Base-by-base conservation (phyloP, 768 basidiomycete species). In the Chalciporus pseudorubinellus region DNA sequence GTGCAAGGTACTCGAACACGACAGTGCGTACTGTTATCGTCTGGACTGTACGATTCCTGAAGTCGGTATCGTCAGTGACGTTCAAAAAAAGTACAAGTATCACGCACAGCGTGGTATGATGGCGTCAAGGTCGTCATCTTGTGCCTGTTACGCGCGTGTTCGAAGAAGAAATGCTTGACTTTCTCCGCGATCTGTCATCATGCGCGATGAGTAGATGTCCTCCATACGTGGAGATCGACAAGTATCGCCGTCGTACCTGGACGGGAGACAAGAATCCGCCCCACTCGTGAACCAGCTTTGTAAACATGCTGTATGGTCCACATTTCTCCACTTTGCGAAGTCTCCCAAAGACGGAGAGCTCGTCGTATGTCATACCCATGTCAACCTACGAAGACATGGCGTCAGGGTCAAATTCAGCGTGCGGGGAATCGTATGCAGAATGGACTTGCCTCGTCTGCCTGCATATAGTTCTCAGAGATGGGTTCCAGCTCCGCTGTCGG, bases 281-380 rank as follows among this genome's bases (percentile, higher is more conserved):
- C 97, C 97, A 98, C 67, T 97, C 90, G 58, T 92, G 88, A 1
- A 93, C 77, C 38, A 99, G 77, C 72, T 98, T 98, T 29, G 92
- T 95, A 66, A 95, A 99, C 76, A 88, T 98, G 75, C 91, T 91
- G 71, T 95, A 98, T 2, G 97, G 95, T 3, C 97, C 97, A 66
- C 92, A 94, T 73, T 98, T 98, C 62, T 97, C 94, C 36, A 95
- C 82, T 71, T 99, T 98, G 46, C 97, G 83, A 21, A 99, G 77
- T 24, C 95, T 78, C 21, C 95, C 97, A 59, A 94, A 95, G 18
- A 92, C 82, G 11, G 92, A 95, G 18, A 99, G 77, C 59, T 98
- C 97, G 59, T 98, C 89, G 64, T 98, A 98, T 0, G 95, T 97
- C 97, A 98, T 98, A 9, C 95, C 95, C 95, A 98, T 98, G 62